Base-by-base conservation (phyloP, 2,329 filamentous ascomycete species). In the Paraconiothyrium sp. region DNA sequence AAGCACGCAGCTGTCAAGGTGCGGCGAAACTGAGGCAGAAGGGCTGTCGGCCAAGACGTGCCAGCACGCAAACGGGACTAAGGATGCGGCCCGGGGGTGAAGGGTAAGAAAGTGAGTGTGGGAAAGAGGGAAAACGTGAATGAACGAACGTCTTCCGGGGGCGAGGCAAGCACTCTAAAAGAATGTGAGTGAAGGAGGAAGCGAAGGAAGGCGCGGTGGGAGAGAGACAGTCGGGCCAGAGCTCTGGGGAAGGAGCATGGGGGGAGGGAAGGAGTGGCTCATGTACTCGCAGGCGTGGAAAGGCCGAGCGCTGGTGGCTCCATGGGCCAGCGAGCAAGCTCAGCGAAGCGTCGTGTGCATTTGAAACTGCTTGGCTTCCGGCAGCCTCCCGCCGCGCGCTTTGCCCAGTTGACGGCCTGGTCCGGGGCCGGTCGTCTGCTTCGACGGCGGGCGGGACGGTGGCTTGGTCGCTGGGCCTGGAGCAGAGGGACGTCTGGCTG, bases 41-140 rank as follows among this genome's bases (percentile, higher is more conserved):
- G 64, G 62, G 65, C 67, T 73, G 73, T 67, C 63, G 69, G 74
- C 72, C 74, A 77, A 77, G 74, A 75, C 74, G 76, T 77, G 75
- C 75, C 76, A 76, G 76, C 75, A 78, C 76, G 72, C 43, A 65
- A 60, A 58, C 44, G 56, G 62, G 59, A 67, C 68, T 64, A 62
- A 65, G 67, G 67, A 61, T 66, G 60, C 59, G 64, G 65, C 59
- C 58, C 52, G 62, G 58, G 65, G 67, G 59, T 55, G 61, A 68
- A 65, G 59, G 57, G 57, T 58, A 59, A 64, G 20, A 64, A 56
- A 67, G 60, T 24, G 62, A 64, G 58, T 3, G 59, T 52, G 61
- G 56, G 57, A 44, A 54, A 51, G 62, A 66, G 59, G 47, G 54
- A 47, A 48, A 43, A 41, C 39, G 60, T 16, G 39, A 56, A 35